Percentiles rank a stretch among this genome's conserved stretches.
Evolutionary conservation across 2,329 filamentous ascomycete species (phyloP).

Genomic region (Myriosclerotinia duriaeana): DNA sequence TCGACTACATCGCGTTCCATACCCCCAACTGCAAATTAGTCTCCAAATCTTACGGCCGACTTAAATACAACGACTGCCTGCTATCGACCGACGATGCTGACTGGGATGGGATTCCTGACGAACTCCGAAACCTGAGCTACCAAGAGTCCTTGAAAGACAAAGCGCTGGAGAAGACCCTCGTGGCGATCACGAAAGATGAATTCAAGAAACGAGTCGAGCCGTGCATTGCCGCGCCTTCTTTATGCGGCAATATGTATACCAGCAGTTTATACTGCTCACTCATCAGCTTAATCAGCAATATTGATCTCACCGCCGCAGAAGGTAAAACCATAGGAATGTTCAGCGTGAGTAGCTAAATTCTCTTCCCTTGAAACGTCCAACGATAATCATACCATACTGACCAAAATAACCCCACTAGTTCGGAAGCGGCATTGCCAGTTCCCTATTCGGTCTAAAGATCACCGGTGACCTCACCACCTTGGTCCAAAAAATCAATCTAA

Average conservation of each 20-base stretch:
- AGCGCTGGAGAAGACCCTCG: background rate
- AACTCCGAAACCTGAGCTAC: background rate
- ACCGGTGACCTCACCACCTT: background rate
- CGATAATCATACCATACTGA: too few relatives aligned
- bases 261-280: constrained; percentile 6
- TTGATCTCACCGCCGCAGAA: background rate
- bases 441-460: background rate
- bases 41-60: background rate
- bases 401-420: background rate
- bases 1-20: constrained; percentile 15
- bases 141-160: background rate
- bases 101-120: constrained; percentile 1
- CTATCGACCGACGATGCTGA: background rate
- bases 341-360: background rate
- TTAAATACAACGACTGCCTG: constrained; percentile 9
- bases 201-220: background rate
- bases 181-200: background rate
- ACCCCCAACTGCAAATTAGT: constrained; percentile 15
- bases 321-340: constrained; percentile 10
- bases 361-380: too few relatives aligned
- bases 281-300: constrained; percentile 14
- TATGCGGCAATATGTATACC: constrained; percentile 20
- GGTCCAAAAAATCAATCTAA: background rate
- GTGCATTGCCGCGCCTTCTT: background rate
- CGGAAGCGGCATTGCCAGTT: constrained; percentile 7